Base-by-base conservation (phyloP, 495 filamentous ascomycete genomes). In the Xylaria intraflava region DNA sequence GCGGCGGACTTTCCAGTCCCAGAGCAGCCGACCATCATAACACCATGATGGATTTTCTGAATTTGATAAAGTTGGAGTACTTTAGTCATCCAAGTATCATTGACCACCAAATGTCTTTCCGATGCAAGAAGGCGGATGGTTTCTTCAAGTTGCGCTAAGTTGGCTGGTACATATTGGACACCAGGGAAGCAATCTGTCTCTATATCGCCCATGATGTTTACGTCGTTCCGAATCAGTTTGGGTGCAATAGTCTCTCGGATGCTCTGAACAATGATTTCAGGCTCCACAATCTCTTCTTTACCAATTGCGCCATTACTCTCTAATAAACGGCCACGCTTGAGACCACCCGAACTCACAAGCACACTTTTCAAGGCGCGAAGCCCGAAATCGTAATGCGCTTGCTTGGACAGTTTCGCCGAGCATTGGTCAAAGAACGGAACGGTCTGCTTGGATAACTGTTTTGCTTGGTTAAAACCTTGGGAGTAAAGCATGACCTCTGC, bases 401-500 rank as follows among this genome's bases (percentile, higher is more conserved):
- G 94, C 65, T 96, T 96, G 2, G 90, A 94, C 50, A 99, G 72
- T 36, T 76, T 76, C 22, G 75, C 76, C 9, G 86, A 70, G 71
- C 94, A 99, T 57, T 82, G 82, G 62, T 99, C 93, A 70, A 99
- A 97, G 78, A 99, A 97, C 0, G 93, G 94, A 40, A 99, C 93
- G 1, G 89, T 94, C 45, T 95, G 89, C 67, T 88, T 91, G 5
- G 93, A 94, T 14, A 99, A 75, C 53, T 84, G 76, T 70, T 96
- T 96, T 26, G 93, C 93, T 66, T 94, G 87, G 62, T 86, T 90
- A 78, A 99, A 99, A 57, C 93, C 93, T 74, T 99, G 93, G 5
- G 93, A 99, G 74, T 94, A 99, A 19, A 99, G 84, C 93, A 97
- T 99, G 51, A 99, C 93, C 74, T 99, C 93, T 16, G 93, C 86